These are phyloP conservation scores for Penicillium sp. DNA, from an alignment of 2,329 filamentous ascomycete genomes.

Conservation along the genomic window DNA sequence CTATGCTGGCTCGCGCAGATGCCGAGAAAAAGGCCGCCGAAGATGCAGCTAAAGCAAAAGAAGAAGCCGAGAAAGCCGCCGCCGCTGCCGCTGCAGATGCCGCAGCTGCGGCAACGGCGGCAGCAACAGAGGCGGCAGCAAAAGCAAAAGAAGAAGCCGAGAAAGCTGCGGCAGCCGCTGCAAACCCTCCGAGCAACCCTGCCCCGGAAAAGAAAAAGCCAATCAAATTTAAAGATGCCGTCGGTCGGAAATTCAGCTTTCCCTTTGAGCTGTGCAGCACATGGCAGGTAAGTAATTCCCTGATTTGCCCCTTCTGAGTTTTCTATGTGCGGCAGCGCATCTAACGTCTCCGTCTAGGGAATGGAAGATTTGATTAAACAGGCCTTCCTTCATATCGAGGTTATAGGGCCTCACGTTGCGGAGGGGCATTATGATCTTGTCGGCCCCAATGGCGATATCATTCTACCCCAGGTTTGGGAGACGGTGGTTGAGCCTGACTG, in stretches of 20 bases:
- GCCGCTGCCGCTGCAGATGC: slow-evolving; percentile 38
- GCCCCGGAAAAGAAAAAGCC: slow-evolving; percentile 61
- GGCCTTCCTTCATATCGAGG: slow-evolving; percentile 72
- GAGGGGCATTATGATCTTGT: slow-evolving; percentile 76
- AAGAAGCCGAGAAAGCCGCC: slow-evolving; percentile 42
- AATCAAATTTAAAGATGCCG: slow-evolving; percentile 85
- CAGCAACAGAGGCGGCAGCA: slow-evolving; percentile 39
- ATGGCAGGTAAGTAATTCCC: slow-evolving; percentile 61
- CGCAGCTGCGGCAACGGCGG: slow-evolving; percentile 35
- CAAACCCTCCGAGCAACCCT: slow-evolving; percentile 34
- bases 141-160: slow-evolving; percentile 44
- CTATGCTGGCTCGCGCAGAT: slow-evolving; percentile 47
- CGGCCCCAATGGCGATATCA: slow-evolving; percentile 74
- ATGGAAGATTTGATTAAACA: slow-evolving; percentile 85
- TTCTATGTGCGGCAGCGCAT: slow-evolving; percentile 11
- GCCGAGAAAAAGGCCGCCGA: slow-evolving; percentile 44
- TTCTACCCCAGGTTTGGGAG: slow-evolving; percentile 76
- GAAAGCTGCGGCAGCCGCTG: slow-evolving; percentile 37
- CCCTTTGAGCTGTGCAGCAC: slow-evolving; percentile 79
- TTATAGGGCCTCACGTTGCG: slow-evolving; percentile 69
- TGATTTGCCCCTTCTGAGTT: background rate
- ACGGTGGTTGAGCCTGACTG: slow-evolving; percentile 74
- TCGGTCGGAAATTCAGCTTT: slow-evolving; percentile 88
- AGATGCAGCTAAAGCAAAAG: slow-evolving; percentile 46
- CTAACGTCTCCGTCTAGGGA: slow-evolving; percentile 48